Evolutionary conservation across 2,329 filamentous ascomycete genomes (phyloP).

Genomic region (Aspergillus sp.): DNA sequence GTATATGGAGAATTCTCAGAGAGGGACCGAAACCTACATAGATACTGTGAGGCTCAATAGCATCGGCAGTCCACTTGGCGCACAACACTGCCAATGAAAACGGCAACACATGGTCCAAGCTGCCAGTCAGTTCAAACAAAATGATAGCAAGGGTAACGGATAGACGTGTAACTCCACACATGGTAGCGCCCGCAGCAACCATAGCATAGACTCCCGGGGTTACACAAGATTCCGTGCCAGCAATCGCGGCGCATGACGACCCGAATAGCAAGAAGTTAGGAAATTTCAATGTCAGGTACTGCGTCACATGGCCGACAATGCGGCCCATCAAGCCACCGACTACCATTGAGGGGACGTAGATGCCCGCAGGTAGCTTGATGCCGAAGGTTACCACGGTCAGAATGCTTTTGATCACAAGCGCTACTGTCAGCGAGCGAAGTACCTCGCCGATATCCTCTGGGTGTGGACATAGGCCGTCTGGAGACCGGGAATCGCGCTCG

Average conservation of each 20-base stretch:
- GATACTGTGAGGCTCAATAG: conserved; percentile 89
- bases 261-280: conserved; percentile 73
- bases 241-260: conserved; percentile 63
- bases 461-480: conserved; percentile 77
- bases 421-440: conserved; percentile 68
- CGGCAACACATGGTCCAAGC: conserved; percentile 89
- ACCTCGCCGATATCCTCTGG: conserved; percentile 76
- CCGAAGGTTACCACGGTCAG: conserved; percentile 91
- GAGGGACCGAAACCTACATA: conserved; percentile 63
- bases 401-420: conserved; percentile 86
- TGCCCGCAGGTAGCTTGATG: conserved; percentile 93
- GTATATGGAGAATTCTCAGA: background rate
- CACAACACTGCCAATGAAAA: conserved; percentile 91
- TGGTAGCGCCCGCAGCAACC: conserved; percentile 90
- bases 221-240: conserved; percentile 75
- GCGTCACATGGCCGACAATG: conserved; percentile 79
- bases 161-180: conserved; percentile 93
- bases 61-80: conserved; percentile 98
- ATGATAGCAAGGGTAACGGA: conserved; percentile 95
- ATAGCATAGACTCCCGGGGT: conserved; percentile 96
- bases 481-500: conserved; percentile 61
- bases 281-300: conserved; percentile 74
- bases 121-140: conserved; percentile 92
- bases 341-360: conserved; percentile 98
- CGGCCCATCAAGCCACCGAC: conserved; percentile 90